Evolutionary conservation across 2,329 filamentous ascomycete species (phyloP).

Genomic region (Microdochium bolleyi): DNA sequence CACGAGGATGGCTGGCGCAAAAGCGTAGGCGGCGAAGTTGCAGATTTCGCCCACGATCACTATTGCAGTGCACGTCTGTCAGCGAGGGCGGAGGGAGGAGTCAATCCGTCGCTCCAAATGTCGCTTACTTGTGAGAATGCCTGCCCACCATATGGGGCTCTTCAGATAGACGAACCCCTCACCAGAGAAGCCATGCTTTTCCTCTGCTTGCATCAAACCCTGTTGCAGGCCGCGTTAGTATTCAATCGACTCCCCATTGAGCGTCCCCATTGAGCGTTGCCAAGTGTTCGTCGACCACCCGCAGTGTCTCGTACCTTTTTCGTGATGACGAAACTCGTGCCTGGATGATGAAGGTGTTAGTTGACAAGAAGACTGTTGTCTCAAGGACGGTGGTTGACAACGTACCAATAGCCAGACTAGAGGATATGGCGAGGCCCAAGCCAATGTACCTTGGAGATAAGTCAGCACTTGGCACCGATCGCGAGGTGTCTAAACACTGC

Average conservation of each 20-base stretch:
- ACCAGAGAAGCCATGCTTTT: conserved; percentile 91
- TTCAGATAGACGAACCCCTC: conserved; percentile 91
- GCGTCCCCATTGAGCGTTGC: too few species aligned
- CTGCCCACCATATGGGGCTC: conserved; percentile 96
- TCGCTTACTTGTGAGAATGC: conserved; percentile 74
- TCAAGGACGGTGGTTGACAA: conserved; percentile 7
- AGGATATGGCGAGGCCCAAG: conserved; percentile 65
- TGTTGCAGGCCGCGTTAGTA: conserved; percentile 23
- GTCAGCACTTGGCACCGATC: conserved; percentile 18
- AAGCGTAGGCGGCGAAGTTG: conserved; percentile 97
- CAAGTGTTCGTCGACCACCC: not conserved
- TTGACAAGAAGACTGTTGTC: not conserved
- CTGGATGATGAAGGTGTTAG: conserved; percentile 31
- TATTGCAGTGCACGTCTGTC: conserved; percentile 25
- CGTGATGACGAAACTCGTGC: conserved; percentile 96
- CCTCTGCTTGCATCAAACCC: conserved; percentile 85
- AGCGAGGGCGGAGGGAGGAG: conserved; percentile 6
- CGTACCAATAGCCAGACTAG: conserved; percentile 69
- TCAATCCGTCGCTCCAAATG: too few species aligned
- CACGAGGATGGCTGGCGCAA: conserved; percentile 96
- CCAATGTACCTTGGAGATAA: conserved; percentile 58
- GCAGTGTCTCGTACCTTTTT: conserved; percentile 65
- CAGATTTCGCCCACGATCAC: conserved; percentile 90
- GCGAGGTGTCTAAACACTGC: conserved; percentile 5
- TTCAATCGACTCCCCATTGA: conserved; percentile 1